phyloP scores from a whole-genome alignment of 1,139 yeast genomes.

The Kodamaea suecica region DNA sequence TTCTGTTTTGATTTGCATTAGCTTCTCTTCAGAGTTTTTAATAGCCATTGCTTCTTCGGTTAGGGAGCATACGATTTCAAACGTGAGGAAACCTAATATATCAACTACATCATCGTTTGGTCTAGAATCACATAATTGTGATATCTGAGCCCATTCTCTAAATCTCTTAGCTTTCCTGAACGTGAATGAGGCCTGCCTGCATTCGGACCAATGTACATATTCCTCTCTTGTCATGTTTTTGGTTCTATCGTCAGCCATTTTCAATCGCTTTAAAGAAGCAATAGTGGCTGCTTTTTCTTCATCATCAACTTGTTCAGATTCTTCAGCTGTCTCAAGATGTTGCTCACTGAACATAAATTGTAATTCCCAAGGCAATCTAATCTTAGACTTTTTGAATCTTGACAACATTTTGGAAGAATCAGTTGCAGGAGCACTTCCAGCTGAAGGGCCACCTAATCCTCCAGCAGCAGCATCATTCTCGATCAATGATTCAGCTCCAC shows the following conservation, averaged over 20 bases:
- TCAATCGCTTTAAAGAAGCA: conserved; percentile 82
- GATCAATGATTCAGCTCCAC: conserved; percentile 60
- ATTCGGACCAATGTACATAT: conserved; percentile 98
- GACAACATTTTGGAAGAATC: conserved; percentile 59
- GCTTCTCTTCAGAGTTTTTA: conserved; percentile 62
- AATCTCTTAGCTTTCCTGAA: conserved; percentile 89
- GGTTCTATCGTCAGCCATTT: conserved; percentile 93
- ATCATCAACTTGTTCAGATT: conserved; percentile 77
- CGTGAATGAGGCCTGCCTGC: conserved; percentile 96
- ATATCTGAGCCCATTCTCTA: conserved; percentile 93
- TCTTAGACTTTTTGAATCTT: conserved; percentile 72
- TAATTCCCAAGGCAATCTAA: conserved; percentile 92
- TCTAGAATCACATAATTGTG: conserved; percentile 80
- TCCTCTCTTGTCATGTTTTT: conserved; percentile 93
- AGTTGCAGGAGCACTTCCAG: conserved; percentile 30
- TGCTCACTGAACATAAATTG: conserved; percentile 92
- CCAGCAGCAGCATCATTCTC: conserved; percentile 39
- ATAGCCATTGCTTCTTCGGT: conserved; percentile 90
- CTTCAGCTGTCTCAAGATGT: conserved; percentile 79
- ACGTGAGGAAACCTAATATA: conserved; percentile 89
- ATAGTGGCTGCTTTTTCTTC: conserved; percentile 86
- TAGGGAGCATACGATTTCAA: conserved; percentile 91
- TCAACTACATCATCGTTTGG: conserved; percentile 97
- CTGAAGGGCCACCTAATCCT: conserved; percentile 34
- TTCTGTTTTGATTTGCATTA: conserved; percentile 33